Conservation (phyloP, 2,329 filamentous ascomycete genomes). For the Ascochyta koolunga region DNA sequence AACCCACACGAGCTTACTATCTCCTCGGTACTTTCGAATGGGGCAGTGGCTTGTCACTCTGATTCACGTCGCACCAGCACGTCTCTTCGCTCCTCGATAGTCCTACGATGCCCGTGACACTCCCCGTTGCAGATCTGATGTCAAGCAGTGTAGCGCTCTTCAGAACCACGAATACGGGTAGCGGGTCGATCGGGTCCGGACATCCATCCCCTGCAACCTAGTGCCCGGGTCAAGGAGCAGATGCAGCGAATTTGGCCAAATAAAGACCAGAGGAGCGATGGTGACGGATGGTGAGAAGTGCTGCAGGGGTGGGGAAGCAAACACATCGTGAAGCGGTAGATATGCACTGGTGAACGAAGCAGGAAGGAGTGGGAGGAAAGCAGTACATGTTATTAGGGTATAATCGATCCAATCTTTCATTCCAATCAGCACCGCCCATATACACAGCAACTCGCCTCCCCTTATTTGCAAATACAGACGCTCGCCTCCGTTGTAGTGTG, state of each 20-base stretch:
- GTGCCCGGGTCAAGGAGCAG: not conserved
- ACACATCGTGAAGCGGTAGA: not conserved
- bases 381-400: conserved; percentile 13
- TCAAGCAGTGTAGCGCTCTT: not conserved
- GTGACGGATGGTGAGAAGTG: not conserved
- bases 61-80: not conserved
- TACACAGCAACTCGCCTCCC: not conserved
- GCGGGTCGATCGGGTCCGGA: not conserved
- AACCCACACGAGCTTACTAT: not conserved
- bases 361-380: not conserved
- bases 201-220: not conserved
- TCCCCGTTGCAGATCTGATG: not conserved
- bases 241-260: not conserved
- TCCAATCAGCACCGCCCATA: not conserved
- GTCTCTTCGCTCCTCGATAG: not conserved
- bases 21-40: not conserved
- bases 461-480: not conserved
- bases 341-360: not conserved
- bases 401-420: not conserved
- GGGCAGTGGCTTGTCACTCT: not conserved
- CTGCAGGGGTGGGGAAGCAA: not conserved
- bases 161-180: not conserved
- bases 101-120: not conserved
- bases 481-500: not conserved
- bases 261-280: not conserved